phyloP scores from a whole-genome alignment of 148 eudicot species.

The Camellia sinensis region DNA sequence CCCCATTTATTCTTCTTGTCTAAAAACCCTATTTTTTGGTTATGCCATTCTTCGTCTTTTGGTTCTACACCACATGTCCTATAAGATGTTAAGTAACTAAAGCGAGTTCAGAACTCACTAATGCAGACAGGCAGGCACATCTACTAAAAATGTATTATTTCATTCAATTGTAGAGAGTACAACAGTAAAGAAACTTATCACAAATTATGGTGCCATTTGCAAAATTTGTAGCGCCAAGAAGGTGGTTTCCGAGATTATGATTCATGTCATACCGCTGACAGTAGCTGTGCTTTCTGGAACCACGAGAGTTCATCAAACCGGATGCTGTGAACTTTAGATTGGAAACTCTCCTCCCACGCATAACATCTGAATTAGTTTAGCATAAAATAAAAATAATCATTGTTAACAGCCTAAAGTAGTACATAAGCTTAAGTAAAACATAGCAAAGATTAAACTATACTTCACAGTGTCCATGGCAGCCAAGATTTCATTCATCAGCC shows the following conservation, averaged over 20 bases:
- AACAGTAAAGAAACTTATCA: not conserved
- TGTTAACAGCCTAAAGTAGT: not conserved
- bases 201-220: not conserved
- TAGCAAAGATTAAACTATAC: conserved; percentile 25
- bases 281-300: conserved; percentile 45
- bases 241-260: not conserved
- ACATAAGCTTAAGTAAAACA: not conserved
- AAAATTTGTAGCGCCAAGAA: not conserved
- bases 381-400: conserved; percentile 11
- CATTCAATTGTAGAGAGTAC: not conserved
- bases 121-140: not conserved
- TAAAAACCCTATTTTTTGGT: too few relatives aligned
- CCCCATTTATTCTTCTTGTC: too few relatives aligned
- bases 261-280: conserved; percentile 43
- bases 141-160: not conserved
- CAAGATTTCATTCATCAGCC: conserved; percentile 53
- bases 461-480: conserved; percentile 65
- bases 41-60: too few relatives aligned
- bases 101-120: not conserved
- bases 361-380: conserved; percentile 40
- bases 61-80: too few relatives aligned
- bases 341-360: conserved; percentile 63
- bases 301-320: conserved; percentile 52
- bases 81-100: not conserved
- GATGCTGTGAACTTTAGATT: conserved; percentile 47